A percentile compares a stretch with the other conserved stretches of the same genome.
Evolutionary conservation across 768 basidiomycete species (phyloP).

Genomic region (Rhodotorula diobovata): DNA sequence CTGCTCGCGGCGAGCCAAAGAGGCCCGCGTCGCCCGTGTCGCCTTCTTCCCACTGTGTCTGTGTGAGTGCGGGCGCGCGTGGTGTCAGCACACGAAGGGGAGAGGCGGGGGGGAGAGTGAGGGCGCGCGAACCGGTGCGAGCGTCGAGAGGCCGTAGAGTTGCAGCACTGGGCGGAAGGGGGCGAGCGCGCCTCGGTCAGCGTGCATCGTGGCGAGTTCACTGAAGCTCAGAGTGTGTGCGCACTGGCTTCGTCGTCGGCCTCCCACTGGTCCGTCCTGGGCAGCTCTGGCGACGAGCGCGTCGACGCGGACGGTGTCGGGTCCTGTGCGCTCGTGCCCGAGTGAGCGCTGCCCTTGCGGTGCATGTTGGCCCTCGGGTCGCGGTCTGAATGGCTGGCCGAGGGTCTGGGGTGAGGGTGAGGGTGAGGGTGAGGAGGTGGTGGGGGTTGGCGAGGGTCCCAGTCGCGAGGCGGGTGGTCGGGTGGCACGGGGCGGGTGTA

Average conservation of each 20-base stretch:
- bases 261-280: constrained; percentile 14
- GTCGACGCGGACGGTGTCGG: too few relatives aligned
- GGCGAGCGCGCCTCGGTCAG: too few relatives aligned
- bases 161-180: constrained; percentile 12
- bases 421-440: background rate
- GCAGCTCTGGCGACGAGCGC: too few relatives aligned
- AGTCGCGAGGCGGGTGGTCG: constrained; percentile 8
- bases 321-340: background rate
- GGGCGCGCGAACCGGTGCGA: constrained; percentile 5
- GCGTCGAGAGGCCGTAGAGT: constrained; percentile 30
- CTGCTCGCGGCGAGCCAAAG: constrained; percentile 14
- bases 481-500: background rate
- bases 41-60: constrained; percentile 16
- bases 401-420: background rate
- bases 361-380: background rate
- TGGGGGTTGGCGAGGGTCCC: background rate
- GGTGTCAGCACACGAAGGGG: background rate
- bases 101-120: background rate
- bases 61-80: background rate
- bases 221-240: background rate
- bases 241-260: constrained; percentile 28
- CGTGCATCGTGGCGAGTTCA: background rate
- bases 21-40: constrained; percentile 4
- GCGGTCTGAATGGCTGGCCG: background rate
- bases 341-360: constrained; percentile 1